phyloP scores from a whole-genome alignment of 179 eudicot species.

The Spinacia oleracea region DNA sequence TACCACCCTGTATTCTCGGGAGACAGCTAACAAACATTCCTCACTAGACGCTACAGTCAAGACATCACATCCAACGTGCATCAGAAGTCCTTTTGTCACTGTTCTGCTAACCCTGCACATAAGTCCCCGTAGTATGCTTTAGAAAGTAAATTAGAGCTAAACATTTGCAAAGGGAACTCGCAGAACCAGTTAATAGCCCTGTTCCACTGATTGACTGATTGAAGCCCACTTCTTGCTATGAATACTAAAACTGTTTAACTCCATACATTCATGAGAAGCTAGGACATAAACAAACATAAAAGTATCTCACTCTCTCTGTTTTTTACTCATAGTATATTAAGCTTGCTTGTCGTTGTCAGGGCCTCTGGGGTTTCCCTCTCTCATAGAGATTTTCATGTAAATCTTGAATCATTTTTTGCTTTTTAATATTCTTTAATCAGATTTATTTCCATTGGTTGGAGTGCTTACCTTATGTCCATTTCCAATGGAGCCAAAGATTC shows the following conservation, averaged over 20 bases:
- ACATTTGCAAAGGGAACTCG: background rate
- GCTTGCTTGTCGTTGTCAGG: background rate
- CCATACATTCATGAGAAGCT: background rate
- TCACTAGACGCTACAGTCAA: constrained; percentile 56
- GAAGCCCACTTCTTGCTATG: background rate
- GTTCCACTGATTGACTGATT: background rate
- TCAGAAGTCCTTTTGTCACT: constrained; percentile 71
- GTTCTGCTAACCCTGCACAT: constrained; percentile 73
- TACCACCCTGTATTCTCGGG: constrained; percentile 60
- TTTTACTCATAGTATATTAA: background rate
- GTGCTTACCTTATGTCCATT: no score
- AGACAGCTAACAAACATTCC: constrained; percentile 58
- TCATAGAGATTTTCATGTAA: background rate
- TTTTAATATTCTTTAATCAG: background rate
- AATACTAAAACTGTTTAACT: background rate
- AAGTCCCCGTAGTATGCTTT: constrained; percentile 10
- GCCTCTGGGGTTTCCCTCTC: background rate
- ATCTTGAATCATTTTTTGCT: background rate
- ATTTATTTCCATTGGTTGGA: background rate
- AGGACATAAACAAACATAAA: no score
- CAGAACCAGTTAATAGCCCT: background rate
- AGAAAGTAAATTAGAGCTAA: background rate
- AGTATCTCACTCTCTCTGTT: background rate
- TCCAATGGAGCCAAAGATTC: no score
- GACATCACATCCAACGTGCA: constrained; percentile 87